Evolutionary conservation across 768 basidiomycete species (phyloP).

Genomic region (Glaciozyma martinii): DNA sequence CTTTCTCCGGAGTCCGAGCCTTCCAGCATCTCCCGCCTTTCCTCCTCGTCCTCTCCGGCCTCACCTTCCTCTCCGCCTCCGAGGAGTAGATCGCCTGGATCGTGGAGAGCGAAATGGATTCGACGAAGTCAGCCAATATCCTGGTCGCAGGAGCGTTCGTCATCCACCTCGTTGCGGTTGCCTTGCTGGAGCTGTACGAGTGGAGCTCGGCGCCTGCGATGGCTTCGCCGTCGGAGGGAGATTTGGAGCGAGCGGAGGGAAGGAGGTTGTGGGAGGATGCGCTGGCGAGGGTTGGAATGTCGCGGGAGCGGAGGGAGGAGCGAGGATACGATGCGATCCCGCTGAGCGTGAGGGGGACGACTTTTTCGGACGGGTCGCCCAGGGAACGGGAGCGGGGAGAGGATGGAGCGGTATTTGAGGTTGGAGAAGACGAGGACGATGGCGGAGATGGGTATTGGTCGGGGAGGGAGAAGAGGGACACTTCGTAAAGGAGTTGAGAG

Average conservation of each 20-base stretch:
- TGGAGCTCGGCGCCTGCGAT: background rate
- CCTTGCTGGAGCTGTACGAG: conserved; percentile 58
- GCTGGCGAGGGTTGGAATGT: background rate
- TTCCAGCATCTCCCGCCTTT: conserved; percentile 85
- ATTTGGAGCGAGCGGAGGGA: background rate
- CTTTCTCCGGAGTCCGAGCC: conserved; percentile 7
- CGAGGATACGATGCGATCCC: conserved; percentile 20
- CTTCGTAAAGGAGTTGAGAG: too few relatives aligned
- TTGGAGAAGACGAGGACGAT: conserved; percentile 20
- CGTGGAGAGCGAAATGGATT: conserved; percentile 68
- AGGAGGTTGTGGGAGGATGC: background rate
- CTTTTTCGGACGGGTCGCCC: background rate
- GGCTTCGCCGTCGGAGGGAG: background rate
- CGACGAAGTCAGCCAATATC: conserved; percentile 78
- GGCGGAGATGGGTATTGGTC: conserved; percentile 25
- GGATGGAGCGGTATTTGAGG: conserved; percentile 20
- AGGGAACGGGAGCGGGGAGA: background rate
- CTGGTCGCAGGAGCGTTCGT: conserved; percentile 73
- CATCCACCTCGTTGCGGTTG: conserved; percentile 62
- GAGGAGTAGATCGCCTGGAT: conserved; percentile 76
- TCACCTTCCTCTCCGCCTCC: conserved; percentile 86
- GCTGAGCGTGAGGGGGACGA: conserved; percentile 4
- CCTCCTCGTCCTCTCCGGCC: conserved; percentile 54
- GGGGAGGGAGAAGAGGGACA: conserved; percentile 4
- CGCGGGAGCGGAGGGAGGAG: background rate